Percentiles rank a stretch among this genome's conserved stretches.
phyloP scores from a whole-genome alignment of 148 eudicot species.

The Rhododendron ovatum region DNA sequence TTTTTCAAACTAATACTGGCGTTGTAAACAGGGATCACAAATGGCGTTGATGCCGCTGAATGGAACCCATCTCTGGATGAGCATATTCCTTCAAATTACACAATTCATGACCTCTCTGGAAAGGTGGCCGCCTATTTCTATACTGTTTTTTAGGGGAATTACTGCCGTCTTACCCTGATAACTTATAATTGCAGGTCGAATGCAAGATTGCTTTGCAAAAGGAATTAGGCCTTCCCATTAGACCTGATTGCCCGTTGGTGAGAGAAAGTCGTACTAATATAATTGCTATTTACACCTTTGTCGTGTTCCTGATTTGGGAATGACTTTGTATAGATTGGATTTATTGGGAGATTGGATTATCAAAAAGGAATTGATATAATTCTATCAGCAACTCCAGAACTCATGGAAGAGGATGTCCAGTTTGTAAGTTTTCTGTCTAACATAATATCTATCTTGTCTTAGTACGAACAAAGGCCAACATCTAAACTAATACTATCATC shows the following conservation, averaged over 20 bases:
- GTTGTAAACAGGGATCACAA: constrained; percentile 63
- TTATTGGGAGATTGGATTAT: constrained; percentile 92
- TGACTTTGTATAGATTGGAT: constrained; percentile 62
- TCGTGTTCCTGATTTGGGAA: constrained; percentile 4
- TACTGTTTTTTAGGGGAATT: background rate
- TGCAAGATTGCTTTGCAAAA: constrained; percentile 78
- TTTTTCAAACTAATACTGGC: background rate
- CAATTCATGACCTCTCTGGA: constrained; percentile 78
- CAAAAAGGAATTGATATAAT: constrained; percentile 92
- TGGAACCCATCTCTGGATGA: constrained; percentile 81
- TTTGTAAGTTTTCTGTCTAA: constrained; percentile 56
- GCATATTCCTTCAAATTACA: constrained; percentile 66
- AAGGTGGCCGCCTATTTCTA: constrained; percentile 48
- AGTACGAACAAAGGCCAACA: background rate
- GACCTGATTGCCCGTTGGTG: constrained; percentile 89
- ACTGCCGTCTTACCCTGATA: background rate
- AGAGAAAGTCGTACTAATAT: constrained; percentile 19
- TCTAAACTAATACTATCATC: background rate
- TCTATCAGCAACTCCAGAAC: constrained; percentile 68
- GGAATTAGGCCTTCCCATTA: constrained; percentile 86
- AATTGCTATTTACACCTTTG: background rate
- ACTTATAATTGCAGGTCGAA: constrained; percentile 40
- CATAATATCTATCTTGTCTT: background rate
- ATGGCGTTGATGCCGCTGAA: constrained; percentile 68
- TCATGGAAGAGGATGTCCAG: constrained; percentile 81